Evolutionary conservation across 2,329 filamentous ascomycete genomes (phyloP).

Genomic region (Cryphonectria carpinicola): DNA sequence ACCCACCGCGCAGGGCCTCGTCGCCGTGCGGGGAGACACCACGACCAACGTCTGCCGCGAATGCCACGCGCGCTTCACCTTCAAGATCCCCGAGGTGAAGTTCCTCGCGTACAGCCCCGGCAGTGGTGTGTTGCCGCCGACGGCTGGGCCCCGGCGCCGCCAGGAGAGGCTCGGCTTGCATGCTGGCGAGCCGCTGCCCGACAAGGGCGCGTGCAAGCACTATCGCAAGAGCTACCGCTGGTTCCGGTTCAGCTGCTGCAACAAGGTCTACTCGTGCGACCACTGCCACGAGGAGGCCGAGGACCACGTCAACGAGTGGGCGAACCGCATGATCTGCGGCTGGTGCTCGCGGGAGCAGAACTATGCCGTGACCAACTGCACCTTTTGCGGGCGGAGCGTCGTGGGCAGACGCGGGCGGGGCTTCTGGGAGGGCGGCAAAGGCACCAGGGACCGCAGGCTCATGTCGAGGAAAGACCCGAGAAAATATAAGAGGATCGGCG

Average conservation of each 20-base stretch:
- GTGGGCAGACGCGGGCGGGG: constrained; percentile 68
- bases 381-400: constrained; percentile 71
- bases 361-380: constrained; percentile 76
- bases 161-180: constrained; percentile 60
- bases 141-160: constrained; percentile 47
- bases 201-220: constrained; percentile 58
- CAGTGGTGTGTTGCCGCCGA: constrained; percentile 39
- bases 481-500: constrained; percentile 68
- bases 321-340: constrained; percentile 81
- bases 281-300: constrained; percentile 75
- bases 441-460: constrained; percentile 69
- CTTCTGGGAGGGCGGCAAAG: constrained; percentile 88
- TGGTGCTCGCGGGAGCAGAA: constrained; percentile 81
- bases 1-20: constrained; percentile 65
- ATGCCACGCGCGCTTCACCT: constrained; percentile 80
- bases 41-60: constrained; percentile 76
- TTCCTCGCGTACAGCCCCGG: constrained; percentile 72
- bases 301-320: constrained; percentile 79
- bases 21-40: constrained; percentile 74
- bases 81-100: constrained; percentile 77
- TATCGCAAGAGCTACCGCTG: constrained; percentile 64
- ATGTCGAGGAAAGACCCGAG: constrained; percentile 79
- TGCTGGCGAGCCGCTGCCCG: constrained; percentile 59
- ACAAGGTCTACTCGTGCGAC: constrained; percentile 63
- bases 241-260: constrained; percentile 69